Evolutionary conservation across 495 filamentous ascomycete genomes (phyloP), one percentile per base, ranked within the genome.

Genomic region (Terfezia claveryi): DNA sequence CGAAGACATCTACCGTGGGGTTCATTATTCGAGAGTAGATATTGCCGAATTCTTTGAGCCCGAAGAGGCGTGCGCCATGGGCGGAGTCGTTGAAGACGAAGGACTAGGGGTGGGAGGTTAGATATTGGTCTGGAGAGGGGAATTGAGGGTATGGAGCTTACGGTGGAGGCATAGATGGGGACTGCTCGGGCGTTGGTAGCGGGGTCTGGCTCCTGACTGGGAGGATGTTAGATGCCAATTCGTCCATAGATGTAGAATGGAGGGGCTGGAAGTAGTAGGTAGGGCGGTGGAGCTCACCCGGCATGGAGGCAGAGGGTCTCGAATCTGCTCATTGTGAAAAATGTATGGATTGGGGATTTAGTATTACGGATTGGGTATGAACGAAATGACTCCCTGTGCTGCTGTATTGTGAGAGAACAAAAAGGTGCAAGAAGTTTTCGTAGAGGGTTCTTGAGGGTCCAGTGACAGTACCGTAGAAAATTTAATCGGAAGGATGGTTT

Each of bases 11-110:
- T 56, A 94, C 85, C 7, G 91, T 98, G 2, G 91, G 91, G 68
- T 98, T 98, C 87, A 92, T 93, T 61, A 98, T 91, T 55, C 91
- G 82, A 63, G 81, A 87, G 74, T 98, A 98, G 71, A 98, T 95
- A 70, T 98, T 95, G 67, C 89, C 92, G 67, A 92, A 89, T 68
- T 95, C 89, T 68, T 95, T 93, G 70, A 98, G 86, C 61, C 86
- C 86, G 66, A 98, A 98, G 23, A 98, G 81, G 64, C 89, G 80
- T 53, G 92, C 92, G 59, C 87, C 91, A 68, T 96, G 91, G 52
- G 88, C 91, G 38, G 86, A 93, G 72, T 95, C 86, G 76, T 96
- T 87, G 81, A 98, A 98, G 56, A 77, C 75, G 68, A 72, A 98
- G 61, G 87, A 94, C 83, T 88, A 57, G 32, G 55, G 16, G 51